These are phyloP conservation scores for Acer negundo DNA, from an alignment of 345 rosid species.

Conservation along the genomic window DNA sequence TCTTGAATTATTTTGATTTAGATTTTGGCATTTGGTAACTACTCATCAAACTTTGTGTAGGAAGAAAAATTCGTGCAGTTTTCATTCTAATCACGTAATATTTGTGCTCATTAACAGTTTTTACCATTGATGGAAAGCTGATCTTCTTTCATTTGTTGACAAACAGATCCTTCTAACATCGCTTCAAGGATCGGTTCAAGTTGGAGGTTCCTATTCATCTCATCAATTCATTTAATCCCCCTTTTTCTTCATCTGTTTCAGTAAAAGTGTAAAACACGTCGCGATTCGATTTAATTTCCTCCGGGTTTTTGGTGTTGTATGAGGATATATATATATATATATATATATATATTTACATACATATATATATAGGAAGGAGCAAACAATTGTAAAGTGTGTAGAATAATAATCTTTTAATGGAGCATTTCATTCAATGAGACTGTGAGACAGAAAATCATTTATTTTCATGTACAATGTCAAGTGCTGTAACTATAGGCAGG, in stretches of 20 bases:
- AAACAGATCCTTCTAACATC: conserved; percentile 25
- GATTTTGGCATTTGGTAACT: too few relatives aligned
- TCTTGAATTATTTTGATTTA: too few relatives aligned
- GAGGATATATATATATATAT: too few relatives aligned
- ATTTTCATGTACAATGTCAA: neutral
- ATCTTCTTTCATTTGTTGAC: too few relatives aligned
- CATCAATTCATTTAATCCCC: conserved; percentile 28
- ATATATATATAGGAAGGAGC: neutral
- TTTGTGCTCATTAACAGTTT: too few relatives aligned
- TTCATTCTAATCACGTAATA: too few relatives aligned
- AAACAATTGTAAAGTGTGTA: neutral
- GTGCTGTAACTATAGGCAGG: neutral
- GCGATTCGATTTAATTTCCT: neutral
- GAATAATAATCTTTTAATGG: neutral
- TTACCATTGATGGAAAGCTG: too few relatives aligned
- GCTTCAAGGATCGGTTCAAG: conserved; percentile 36
- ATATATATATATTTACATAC: too few relatives aligned
- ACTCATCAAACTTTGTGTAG: too few relatives aligned
- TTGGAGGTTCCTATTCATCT: conserved; percentile 32
- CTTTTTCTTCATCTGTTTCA: conserved; percentile 36
- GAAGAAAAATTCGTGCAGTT: too few relatives aligned
- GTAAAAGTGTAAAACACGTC: neutral
- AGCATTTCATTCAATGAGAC: neutral
- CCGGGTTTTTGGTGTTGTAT: neutral
- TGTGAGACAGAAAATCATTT: neutral